Base-by-base conservation (phyloP, 805 yeast genomes). In the Candida arabinofermentans region DNA sequence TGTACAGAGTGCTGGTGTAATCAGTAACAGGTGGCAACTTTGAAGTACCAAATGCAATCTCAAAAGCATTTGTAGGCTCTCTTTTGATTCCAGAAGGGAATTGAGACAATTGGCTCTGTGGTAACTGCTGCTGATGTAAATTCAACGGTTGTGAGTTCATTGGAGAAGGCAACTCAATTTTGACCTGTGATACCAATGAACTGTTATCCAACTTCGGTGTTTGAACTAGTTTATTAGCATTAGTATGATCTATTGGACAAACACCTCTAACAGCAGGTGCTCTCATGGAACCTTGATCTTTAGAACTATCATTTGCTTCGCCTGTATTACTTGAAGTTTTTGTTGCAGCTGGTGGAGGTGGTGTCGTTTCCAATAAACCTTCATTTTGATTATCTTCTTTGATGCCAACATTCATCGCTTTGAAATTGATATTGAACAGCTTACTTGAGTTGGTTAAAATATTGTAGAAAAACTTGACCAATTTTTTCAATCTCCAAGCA, bases 401-500 rank as follows among this genome's bases (percentile, higher is more conserved):
- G 19, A 50, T 48, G 12, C 53, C 51, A 7, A 50, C 48, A 37
- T 43, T 47, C 58, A 62, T 54, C 8, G 47, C 48, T 26, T 55
- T 60, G 44, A 61, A 62, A 39, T 61, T 59, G 23, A 64, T 36
- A 38, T 55, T 57, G 47, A 65, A 65, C 19, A 65, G 47, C 27
- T 61, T 63, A 50, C 49, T 61, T 5, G 69, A 62, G 45, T 64
- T 61, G 1, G 58, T 46, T 41, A 65, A 50, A 16, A 64, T 58
- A 35, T 64, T 62, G 47, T 57, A 63, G 47, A 65, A 64, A 40
- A 65, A 66, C 23, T 64, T 66, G 33, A 66, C 71, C 43, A 69
- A 56, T 43, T 69, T 70, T 41, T 62, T 64, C 40, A 70, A 58
- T 44, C 72, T 61, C 74, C 74, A 70, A 2, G 74, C 72, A 47